Base-by-base conservation (phyloP, 441 rosid genomes). In the Euphorbia celastroides region DNA sequence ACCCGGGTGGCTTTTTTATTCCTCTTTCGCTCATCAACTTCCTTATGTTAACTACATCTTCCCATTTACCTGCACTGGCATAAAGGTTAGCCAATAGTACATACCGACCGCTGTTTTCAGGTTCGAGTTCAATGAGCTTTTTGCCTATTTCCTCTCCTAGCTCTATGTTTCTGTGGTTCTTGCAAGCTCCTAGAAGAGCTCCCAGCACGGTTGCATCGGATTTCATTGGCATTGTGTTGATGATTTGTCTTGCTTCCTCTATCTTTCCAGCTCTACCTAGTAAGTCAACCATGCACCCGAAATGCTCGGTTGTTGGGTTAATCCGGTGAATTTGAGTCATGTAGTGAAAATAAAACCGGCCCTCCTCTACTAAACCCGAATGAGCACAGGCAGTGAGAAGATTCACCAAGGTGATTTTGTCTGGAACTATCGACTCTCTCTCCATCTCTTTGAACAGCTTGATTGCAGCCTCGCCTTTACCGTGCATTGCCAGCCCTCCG, bases 1-100 rank as follows among this genome's bases (percentile, higher is more conserved):
- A 68, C n/a, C 83, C 88, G 11, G 78, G 72, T 46, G 62, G 44
- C 63, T 81, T 84, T 70, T 62, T 75, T 34, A 81, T 81, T 30
- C 76, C 64, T 26, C 82, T 76, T n/a, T 79, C 79, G 52, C 72
- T 71, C 88, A 84, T 84, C 70, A 72, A 36, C 46, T 75, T 78
- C 65, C 88, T 74, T 30, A 78, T 63, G 0, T 67, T 67, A 14
- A 57, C 84, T 20, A 72, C 77, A 54, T 78, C 78, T 66, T 81
- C 77, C 81, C 79, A 79, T 60, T 66, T 70, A 23, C 81, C 74
- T 5, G 67, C 73, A 51, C 31, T 41, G 26, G 82, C 78, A 74
- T 79, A 71, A 54, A 81, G 70, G 55, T 72, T 75, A 6, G 85
- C 77, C 44, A 79, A 46, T 46, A 77, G 70, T n/a, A 73, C 74